Conservation (phyloP, 441 rosid genomes). For the Aleurites moluccanus region DNA sequence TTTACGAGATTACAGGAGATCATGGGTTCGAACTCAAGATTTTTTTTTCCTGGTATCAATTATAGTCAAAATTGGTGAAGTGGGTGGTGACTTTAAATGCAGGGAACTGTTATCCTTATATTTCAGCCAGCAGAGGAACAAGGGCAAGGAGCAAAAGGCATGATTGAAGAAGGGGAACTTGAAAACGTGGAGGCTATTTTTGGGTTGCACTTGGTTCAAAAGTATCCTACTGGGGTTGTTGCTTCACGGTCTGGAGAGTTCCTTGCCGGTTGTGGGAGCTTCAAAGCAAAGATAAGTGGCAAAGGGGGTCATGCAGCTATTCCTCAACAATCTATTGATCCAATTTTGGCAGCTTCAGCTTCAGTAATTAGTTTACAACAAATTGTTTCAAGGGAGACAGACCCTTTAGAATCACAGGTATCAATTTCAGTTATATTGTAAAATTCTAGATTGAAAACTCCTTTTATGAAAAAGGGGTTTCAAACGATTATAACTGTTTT, state of each 20-base stretch:
- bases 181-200: conserved; percentile 56
- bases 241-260: conserved; percentile 51
- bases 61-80: neutral
- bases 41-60: neutral
- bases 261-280: conserved; percentile 66
- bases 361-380: conserved; percentile 53
- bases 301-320: conserved; percentile 64
- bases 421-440: too few relatives aligned
- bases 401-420: conserved; percentile 63
- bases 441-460: too few relatives aligned
- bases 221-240: conserved; percentile 42
- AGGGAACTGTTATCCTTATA: conserved; percentile 61
- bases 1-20: neutral
- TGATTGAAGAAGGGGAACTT: conserved; percentile 51
- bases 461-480: too few relatives aligned
- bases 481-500: too few relatives aligned
- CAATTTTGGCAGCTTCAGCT: conserved; percentile 51
- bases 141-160: conserved; percentile 55
- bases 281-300: conserved; percentile 52
- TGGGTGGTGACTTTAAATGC: conserved; percentile 4
- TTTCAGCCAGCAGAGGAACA: conserved; percentile 70
- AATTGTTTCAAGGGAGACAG: conserved; percentile 51
- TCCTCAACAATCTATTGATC: conserved; percentile 57
- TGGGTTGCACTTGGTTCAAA: conserved; percentile 51
- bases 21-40: too few relatives aligned